phyloP scores from a whole-genome alignment of 176 grass and related monocot genomes.

The Guadua angustifolia region DNA sequence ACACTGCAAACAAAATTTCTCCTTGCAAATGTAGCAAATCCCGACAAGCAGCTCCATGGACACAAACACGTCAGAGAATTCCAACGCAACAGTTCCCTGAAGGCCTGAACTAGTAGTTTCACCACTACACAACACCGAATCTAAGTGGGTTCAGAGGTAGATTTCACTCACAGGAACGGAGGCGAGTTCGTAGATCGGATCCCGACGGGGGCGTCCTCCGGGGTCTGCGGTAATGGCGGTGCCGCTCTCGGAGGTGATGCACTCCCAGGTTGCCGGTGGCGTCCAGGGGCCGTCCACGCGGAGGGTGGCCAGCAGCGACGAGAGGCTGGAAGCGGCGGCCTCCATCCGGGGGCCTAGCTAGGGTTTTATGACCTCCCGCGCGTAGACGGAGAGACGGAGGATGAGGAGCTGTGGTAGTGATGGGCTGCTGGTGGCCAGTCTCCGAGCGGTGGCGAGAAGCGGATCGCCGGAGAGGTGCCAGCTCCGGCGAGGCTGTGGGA shows the following conservation, averaged over 20 bases:
- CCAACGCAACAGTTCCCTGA: not conserved
- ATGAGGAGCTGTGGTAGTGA: not conserved
- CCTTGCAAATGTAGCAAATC: conserved; percentile 5
- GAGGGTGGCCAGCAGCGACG: conserved; percentile 61
- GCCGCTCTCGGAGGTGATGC: conserved; percentile 52
- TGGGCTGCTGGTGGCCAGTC: not conserved
- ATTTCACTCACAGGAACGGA: conserved; percentile 67
- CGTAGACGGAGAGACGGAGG: not conserved
- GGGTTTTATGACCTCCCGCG: conserved; percentile 34
- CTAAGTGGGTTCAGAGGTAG: not conserved
- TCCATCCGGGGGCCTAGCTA: conserved; percentile 59
- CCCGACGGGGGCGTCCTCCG: conserved; percentile 3
- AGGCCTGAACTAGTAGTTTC: not conserved
- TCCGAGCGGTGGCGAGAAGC: not conserved
- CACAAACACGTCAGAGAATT: conserved; percentile 26
- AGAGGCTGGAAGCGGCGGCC: conserved; percentile 69
- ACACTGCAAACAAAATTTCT: not conserved
- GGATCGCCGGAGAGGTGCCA: not conserved
- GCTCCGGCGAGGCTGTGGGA: conserved; percentile 18
- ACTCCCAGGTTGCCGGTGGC: conserved; percentile 66
- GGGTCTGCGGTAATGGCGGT: conserved; percentile 14
- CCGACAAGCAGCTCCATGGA: not conserved
- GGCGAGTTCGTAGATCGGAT: conserved; percentile 63
- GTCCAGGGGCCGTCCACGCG: conserved; percentile 67
- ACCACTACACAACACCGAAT: conserved; percentile 21